These are phyloP conservation scores for Hyaloperonospora brassicae DNA, from an alignment of 352 stramenopile species.

Conservation along the genomic window DNA sequence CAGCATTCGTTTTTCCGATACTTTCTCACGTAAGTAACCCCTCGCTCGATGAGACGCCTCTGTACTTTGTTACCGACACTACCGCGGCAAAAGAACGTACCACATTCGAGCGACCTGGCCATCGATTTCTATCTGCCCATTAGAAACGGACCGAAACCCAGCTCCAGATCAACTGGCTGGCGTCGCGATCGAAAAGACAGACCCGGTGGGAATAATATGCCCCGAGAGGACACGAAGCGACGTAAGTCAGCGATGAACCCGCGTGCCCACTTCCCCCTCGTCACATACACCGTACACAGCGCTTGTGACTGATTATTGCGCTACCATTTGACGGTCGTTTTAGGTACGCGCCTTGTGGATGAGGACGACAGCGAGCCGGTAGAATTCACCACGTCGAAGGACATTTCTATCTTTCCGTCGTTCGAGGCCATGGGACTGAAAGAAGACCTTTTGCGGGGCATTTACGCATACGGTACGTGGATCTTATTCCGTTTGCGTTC, in stretches of 20 bases:
- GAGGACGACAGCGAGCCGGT: slow-evolving; percentile 60
- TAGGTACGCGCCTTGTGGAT: slow-evolving; percentile 56
- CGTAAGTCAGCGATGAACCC: slow-evolving; percentile 13
- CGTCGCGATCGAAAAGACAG: too few relatives aligned
- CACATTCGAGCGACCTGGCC: too few relatives aligned
- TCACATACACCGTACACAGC: not conserved
- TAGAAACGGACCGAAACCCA: too few relatives aligned
- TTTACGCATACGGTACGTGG: slow-evolving; percentile 96
- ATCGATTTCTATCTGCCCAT: too few relatives aligned
- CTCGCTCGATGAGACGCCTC: too few relatives aligned
- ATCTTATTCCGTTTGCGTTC: too few relatives aligned
- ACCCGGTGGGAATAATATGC: slow-evolving; percentile 10
- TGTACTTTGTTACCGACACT: too few relatives aligned
- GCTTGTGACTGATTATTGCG: slow-evolving; percentile 6
- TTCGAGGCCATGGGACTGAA: slow-evolving; percentile 99
- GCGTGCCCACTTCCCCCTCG: too few relatives aligned
- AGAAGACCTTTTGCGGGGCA: slow-evolving; percentile 97
- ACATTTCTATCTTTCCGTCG: slow-evolving; percentile 66
- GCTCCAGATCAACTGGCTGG: too few relatives aligned
- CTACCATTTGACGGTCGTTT: slow-evolving; percentile 4
- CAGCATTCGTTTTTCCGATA: too few relatives aligned
- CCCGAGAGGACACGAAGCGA: slow-evolving; percentile 23
- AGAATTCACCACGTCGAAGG: slow-evolving; percentile 88
- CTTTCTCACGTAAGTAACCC: too few relatives aligned
- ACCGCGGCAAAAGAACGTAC: too few relatives aligned